Evolutionary conservation across 805 yeast genomes (phyloP), one percentile per base, ranked within the genome.

Genomic region (Pichia sporocuriosa): DNA sequence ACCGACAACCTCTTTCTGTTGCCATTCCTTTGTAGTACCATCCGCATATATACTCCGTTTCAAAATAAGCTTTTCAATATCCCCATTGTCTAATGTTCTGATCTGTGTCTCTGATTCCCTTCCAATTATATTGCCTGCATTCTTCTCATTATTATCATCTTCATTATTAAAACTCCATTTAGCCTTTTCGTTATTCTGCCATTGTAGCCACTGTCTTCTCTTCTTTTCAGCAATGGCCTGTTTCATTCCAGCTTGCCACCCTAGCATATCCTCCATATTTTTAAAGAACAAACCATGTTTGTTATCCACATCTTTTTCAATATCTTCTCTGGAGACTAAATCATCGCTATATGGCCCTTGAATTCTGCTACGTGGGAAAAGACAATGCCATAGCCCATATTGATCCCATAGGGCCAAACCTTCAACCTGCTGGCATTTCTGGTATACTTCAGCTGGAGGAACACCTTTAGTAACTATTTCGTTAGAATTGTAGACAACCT

Each of bases 371-470:
- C 70, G 69, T 11, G 96, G 95, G 60, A 89, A 82, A 35, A 90
- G 65, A 63, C 97, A 90, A 56, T 89, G 75, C 97, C 97, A 90
- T 59, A 79, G 74, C 0, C 97, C 97, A 19, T 72, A 69, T 24
- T 59, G 48, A 56, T 87, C 94, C 96, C 97, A 90, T 11, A 78
- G 79, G 0, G 86, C 75, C 6, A 72, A 63, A 3, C 98, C 97
- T 8, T 77, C 65, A 27, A 71, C 63, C 17, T 73, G 73, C 47
- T 72, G 51, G 61, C 97, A 90, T 35, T 73, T 68, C 39, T 73
- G 68, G 58, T 79, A 85, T 46, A 75, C 72, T 37, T 69, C 59
- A 3, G 72, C 65, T 0, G 59, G 48, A 9, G 64, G 64, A 20
- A 51, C 48, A 3, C 63, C 58, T 30, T 53, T 54, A 2, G 57